These are phyloP conservation scores for Calocera cornea DNA, from an alignment of 768 basidiomycete genomes.

Conservation along the genomic window DNA sequence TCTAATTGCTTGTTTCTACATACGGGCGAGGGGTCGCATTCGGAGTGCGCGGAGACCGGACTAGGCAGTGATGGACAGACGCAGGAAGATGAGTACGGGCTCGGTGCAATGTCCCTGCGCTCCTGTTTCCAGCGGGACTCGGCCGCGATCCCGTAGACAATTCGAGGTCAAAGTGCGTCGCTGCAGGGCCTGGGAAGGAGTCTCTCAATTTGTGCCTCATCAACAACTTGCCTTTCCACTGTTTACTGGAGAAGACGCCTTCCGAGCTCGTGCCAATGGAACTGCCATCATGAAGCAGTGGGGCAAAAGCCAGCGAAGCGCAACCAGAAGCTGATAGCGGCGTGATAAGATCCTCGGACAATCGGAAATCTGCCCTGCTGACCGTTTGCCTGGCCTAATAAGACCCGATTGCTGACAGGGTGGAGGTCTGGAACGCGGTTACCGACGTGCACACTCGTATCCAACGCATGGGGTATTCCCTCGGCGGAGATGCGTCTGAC, in stretches of 20 bases:
- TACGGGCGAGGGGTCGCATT: background rate
- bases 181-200: background rate
- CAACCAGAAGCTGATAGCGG: background rate
- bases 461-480: background rate
- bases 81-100: background rate
- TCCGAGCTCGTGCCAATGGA: background rate
- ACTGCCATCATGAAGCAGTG: background rate
- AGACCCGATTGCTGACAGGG: background rate
- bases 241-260: background rate
- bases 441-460: background rate
- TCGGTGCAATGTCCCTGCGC: background rate
- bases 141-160: background rate
- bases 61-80: background rate
- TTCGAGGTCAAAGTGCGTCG: background rate
- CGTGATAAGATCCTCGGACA: background rate
- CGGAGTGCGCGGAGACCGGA: background rate
- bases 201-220: background rate
- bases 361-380: background rate
- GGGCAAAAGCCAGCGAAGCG: background rate
- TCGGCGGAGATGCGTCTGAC: background rate
- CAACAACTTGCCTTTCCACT: background rate
- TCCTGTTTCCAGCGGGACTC: background rate
- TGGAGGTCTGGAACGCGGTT: background rate
- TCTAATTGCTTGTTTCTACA: slow-evolving; percentile 1
- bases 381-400: background rate